These are phyloP conservation scores for Teratosphaeria nubilosa DNA, from an alignment of 2,329 filamentous ascomycete species.

Conservation along the genomic window DNA sequence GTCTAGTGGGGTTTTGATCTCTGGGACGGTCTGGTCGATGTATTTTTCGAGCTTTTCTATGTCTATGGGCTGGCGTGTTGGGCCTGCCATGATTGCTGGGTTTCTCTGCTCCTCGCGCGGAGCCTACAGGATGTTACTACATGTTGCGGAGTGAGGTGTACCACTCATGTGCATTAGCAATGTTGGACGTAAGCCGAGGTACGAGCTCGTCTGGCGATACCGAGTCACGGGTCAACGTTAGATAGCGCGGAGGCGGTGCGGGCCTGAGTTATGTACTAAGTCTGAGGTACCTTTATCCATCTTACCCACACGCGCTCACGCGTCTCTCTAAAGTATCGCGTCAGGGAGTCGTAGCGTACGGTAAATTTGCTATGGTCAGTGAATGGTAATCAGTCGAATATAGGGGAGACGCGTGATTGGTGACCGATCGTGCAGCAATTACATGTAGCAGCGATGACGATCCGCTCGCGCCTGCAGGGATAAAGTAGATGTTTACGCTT, in stretches of 20 bases:
- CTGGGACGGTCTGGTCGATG: slow-evolving; percentile 65
- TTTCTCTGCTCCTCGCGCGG: background rate
- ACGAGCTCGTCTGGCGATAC: background rate
- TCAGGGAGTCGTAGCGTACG: too few species aligned
- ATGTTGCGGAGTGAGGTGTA: background rate
- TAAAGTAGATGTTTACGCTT: too few species aligned
- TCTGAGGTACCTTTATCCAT: too few species aligned
- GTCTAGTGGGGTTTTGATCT: slow-evolving; percentile 71
- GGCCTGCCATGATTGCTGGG: slow-evolving; percentile 58
- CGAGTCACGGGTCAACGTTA: background rate
- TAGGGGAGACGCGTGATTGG: too few species aligned
- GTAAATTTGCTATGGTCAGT: too few species aligned
- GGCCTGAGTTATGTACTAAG: too few species aligned
- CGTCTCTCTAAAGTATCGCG: too few species aligned
- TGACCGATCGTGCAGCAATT: too few species aligned
- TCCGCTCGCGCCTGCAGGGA: too few species aligned
- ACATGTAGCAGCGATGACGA: too few species aligned
- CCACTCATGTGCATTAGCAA: background rate
- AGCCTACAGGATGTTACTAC: background rate
- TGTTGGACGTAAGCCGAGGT: background rate
- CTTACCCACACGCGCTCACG: too few species aligned
- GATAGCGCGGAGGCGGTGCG: background rate
- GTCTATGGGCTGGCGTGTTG: slow-evolving; percentile 84
- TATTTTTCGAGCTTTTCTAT: slow-evolving; percentile 68
- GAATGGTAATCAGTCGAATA: too few species aligned